Evolutionary conservation across 1,284 basidiomycete species (phyloP).

Genomic region (Leccinum fallax): DNA sequence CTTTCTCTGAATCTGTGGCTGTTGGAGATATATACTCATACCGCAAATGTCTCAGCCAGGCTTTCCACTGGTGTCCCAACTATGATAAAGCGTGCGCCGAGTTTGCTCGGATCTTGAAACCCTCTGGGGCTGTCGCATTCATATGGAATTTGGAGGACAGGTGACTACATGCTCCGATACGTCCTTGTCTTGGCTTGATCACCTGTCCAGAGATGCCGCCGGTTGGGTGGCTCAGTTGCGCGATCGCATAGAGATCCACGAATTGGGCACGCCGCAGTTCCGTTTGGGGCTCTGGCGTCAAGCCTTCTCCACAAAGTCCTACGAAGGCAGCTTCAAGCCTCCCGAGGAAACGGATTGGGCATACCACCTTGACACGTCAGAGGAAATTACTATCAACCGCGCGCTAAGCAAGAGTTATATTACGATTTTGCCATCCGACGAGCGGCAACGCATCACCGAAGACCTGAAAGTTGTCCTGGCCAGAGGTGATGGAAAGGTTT

Average conservation of each 20-base stretch:
- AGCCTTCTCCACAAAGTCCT: constrained; percentile 58
- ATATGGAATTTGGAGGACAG: constrained; percentile 84
- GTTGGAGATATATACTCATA: neutral
- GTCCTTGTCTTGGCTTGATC: neutral
- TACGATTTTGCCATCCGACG: constrained; percentile 53
- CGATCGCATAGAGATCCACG: constrained; percentile 64
- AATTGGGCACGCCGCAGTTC: constrained; percentile 72
- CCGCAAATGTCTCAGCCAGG: constrained; percentile 42
- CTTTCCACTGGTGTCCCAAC: constrained; percentile 83
- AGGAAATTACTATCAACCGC: constrained; percentile 58
- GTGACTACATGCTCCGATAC: constrained; percentile 33
- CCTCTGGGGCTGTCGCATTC: constrained; percentile 61
- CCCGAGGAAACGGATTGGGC: constrained; percentile 56
- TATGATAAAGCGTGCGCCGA: constrained; percentile 64
- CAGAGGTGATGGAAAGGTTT: constrained; percentile 45
- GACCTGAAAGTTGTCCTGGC: constrained; percentile 53
- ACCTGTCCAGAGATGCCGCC: constrained; percentile 50
- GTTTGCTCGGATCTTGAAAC: constrained; percentile 72
- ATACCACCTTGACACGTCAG: constrained; percentile 50
- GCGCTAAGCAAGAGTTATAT: constrained; percentile 78
- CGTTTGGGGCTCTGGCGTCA: constrained; percentile 69
- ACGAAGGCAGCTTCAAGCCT: constrained; percentile 52
- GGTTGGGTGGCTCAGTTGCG: constrained; percentile 72
- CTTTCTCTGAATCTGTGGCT: neutral
- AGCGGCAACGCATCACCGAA: constrained; percentile 51